phyloP scores from a whole-genome alignment of 768 basidiomycete species.

The Xerocomellus intermedius region DNA sequence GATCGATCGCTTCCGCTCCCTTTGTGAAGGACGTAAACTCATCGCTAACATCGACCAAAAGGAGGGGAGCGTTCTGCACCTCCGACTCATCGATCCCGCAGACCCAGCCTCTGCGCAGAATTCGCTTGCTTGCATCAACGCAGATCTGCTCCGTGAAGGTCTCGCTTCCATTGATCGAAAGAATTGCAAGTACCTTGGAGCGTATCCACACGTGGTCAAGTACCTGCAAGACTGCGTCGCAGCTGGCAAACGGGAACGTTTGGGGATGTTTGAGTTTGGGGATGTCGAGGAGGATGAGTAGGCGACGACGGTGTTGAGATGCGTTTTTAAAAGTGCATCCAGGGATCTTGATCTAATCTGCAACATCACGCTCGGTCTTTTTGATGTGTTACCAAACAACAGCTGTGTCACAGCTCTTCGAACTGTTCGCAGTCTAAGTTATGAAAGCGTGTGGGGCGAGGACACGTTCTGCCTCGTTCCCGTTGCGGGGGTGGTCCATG shows the following conservation, averaged over 20 bases:
- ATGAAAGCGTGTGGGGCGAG: not conserved
- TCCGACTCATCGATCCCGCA: constrained; percentile 88
- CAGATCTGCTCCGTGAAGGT: constrained; percentile 86
- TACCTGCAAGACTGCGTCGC: constrained; percentile 59
- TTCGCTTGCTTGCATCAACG: constrained; percentile 80
- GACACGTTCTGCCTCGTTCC: not conserved
- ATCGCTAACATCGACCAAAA: constrained; percentile 91
- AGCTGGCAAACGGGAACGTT: constrained; percentile 69
- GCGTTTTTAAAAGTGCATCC: constrained; percentile 17
- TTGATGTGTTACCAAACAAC: not conserved
- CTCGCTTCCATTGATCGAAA: constrained; percentile 78
- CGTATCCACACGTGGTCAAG: constrained; percentile 67
- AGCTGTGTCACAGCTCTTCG: not conserved
- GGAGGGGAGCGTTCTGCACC: constrained; percentile 75
- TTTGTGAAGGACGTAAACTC: constrained; percentile 93
- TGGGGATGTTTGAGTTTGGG: constrained; percentile 90
- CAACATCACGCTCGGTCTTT: constrained; percentile 1
- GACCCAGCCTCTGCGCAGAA: constrained; percentile 68
- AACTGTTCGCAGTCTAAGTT: constrained; percentile 1
- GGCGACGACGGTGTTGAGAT: constrained; percentile 9
- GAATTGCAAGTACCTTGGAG: constrained; percentile 65
- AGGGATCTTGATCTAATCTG: constrained; percentile 14
- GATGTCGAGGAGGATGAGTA: constrained; percentile 82
- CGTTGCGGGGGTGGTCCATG: not conserved
- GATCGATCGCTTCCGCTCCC: constrained; percentile 76